phyloP scores from a whole-genome alignment of 176 grass and related monocot genomes.

The Puccinellia tenuiflora region DNA sequence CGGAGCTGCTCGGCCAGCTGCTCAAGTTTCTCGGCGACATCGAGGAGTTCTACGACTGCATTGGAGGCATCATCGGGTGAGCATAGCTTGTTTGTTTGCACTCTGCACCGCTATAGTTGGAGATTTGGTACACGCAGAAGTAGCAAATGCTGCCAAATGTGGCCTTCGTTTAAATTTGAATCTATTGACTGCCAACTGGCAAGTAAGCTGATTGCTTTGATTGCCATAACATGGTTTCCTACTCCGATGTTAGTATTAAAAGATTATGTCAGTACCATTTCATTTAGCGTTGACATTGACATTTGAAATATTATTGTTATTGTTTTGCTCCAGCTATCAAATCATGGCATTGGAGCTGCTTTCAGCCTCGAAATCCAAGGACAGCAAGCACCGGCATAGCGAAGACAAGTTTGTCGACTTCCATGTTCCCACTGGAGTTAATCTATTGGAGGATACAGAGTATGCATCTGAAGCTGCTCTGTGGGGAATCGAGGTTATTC shows the following conservation, averaged over 20 bases:
- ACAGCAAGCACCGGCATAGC: conserved; percentile 19
- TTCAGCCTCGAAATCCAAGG: conserved; percentile 45
- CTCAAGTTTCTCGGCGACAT: conserved; percentile 68
- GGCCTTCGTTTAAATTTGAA: background rate
- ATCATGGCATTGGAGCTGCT: conserved; percentile 72
- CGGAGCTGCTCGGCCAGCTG: conserved; percentile 48
- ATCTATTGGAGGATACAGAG: conserved; percentile 75
- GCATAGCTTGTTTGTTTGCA: conserved; percentile 11
- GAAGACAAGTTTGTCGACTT: conserved; percentile 56
- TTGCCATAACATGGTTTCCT: background rate
- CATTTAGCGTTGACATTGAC: background rate
- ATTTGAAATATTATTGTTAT: conserved; percentile 5
- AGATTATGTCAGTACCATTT: background rate
- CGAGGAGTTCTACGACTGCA: conserved; percentile 85
- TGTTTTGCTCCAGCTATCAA: conserved; percentile 63
- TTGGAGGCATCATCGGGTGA: conserved; percentile 96
- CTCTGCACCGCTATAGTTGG: background rate
- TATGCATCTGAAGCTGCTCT: conserved; percentile 86
- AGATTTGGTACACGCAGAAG: background rate
- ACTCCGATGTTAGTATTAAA: background rate
- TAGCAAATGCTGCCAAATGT: conserved; percentile 7
- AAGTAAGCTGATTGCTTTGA: background rate
- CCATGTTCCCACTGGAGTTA: conserved; percentile 80
- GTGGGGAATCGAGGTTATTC: conserved; percentile 89
- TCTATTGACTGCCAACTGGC: background rate